A percentile compares a stretch with the other conserved stretches of the same genome.
phyloP scores from a whole-genome alignment of 257 asterid species.

The Agastache rugosa region DNA sequence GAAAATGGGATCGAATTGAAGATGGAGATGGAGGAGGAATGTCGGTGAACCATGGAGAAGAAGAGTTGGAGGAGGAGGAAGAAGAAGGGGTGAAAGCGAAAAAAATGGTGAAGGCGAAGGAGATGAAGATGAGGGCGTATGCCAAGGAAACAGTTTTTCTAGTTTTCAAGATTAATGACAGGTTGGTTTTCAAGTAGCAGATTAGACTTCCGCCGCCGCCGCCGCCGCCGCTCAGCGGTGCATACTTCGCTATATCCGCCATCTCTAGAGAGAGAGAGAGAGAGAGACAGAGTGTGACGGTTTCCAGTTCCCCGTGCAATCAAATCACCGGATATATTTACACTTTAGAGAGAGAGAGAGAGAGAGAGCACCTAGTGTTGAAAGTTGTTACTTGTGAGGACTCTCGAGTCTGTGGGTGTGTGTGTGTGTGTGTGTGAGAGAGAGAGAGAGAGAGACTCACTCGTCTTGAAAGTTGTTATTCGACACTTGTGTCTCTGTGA shows the following conservation, averaged over 20 bases:
- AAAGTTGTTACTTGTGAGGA: constrained; percentile 28
- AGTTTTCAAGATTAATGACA: constrained; percentile 48
- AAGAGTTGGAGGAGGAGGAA: constrained; percentile 64
- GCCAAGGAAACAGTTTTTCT: constrained; percentile 55
- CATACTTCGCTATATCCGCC: constrained; percentile 69
- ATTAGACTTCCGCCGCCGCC: constrained; percentile 58
- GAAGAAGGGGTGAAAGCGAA: constrained; percentile 76
- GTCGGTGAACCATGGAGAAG: constrained; percentile 68
- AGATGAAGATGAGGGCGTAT: constrained; percentile 55
- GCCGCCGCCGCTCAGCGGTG: constrained; percentile 63
- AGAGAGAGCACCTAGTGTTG: too few species aligned
- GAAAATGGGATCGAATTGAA: constrained; percentile 56
- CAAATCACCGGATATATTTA: too few species aligned
- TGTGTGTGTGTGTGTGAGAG: background rate
- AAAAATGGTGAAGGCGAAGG: constrained; percentile 72
- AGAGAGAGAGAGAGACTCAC: background rate
- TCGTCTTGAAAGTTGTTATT: constrained; percentile 9
- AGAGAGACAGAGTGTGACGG: background rate
- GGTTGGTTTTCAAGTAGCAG: constrained; percentile 65
- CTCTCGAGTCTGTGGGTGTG: background rate
- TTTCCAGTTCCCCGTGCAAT: background rate
- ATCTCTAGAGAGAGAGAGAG: constrained; percentile 23
- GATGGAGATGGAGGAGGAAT: constrained; percentile 35
- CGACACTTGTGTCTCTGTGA: constrained; percentile 20
- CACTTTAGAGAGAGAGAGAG: constrained; percentile 1